phyloP scores from a whole-genome alignment of 768 basidiomycete genomes.

The Heimioporus sp. region DNA sequence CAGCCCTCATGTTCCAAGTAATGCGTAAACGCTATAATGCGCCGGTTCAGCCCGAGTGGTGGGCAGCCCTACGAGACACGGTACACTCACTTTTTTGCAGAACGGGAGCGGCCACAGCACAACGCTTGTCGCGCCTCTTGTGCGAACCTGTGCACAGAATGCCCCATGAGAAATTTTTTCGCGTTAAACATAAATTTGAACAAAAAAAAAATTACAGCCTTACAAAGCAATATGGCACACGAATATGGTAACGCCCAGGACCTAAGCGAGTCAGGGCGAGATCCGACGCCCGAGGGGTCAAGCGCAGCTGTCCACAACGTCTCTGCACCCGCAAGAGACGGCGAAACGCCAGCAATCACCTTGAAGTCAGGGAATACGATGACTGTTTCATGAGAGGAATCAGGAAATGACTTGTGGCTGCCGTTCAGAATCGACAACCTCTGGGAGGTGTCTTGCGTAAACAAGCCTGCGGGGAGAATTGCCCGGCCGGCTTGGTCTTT shows the following conservation, averaged over 20 bases:
- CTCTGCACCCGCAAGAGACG: conserved; percentile 62
- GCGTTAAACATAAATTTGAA: conserved; percentile 25
- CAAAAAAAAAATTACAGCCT: too few species aligned
- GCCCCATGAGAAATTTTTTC: conserved; percentile 23
- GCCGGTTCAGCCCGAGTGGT: background rate
- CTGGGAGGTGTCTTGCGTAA: conserved; percentile 51
- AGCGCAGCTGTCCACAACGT: conserved; percentile 65
- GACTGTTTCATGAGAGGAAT: conserved; percentile 67
- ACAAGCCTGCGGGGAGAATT: conserved; percentile 46
- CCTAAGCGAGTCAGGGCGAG: conserved; percentile 48
- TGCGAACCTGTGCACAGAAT: conserved; percentile 68
- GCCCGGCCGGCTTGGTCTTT: conserved; percentile 5
- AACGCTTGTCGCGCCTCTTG: conserved; percentile 89
- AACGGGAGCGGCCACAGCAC: conserved; percentile 81
- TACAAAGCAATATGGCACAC: conserved; percentile 87
- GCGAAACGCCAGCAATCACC: conserved; percentile 69
- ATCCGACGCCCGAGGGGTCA: conserved; percentile 49
- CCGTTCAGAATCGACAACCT: conserved; percentile 79
- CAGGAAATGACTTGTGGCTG: conserved; percentile 66
- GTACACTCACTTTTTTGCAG: conserved; percentile 63
- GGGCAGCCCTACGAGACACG: background rate
- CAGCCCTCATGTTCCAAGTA: conserved; percentile 67
- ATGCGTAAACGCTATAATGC: conserved; percentile 52
- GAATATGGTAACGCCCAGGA: conserved; percentile 88
- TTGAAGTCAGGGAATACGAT: conserved; percentile 93